These are phyloP conservation scores for Morella rubra DNA, from an alignment of 306 rosid genomes.

Conservation along the genomic window DNA sequence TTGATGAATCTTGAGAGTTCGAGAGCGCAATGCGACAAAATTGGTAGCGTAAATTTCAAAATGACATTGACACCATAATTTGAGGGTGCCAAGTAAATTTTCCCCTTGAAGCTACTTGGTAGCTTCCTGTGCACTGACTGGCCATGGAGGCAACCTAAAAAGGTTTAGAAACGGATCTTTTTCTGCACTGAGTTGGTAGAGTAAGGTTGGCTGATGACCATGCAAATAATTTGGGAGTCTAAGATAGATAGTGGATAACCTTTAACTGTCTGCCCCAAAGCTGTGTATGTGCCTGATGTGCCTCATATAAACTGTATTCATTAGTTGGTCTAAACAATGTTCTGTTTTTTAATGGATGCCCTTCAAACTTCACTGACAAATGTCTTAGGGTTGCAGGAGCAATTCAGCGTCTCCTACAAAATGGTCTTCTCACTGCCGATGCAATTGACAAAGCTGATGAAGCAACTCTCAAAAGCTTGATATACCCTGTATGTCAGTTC, in stretches of 20 bases:
- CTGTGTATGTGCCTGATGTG: neutral
- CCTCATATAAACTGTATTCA: constrained; percentile 17
- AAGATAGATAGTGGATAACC: neutral
- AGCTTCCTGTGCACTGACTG: neutral
- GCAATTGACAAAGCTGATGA: constrained; percentile 76
- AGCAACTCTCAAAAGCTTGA: constrained; percentile 65
- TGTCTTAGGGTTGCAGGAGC: constrained; percentile 67
- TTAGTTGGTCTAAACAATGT: constrained; percentile 8
- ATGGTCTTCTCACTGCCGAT: constrained; percentile 69
- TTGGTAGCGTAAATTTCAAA: no score
- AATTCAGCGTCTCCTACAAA: constrained; percentile 66
- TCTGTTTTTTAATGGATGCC: constrained; percentile 24
- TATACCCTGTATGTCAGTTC: constrained; percentile 71
- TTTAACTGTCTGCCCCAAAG: neutral
- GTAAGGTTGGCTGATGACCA: neutral
- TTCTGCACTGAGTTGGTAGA: neutral
- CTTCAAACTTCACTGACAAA: constrained; percentile 28
- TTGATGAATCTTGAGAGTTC: no score
- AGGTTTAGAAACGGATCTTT: neutral
- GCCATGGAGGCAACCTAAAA: neutral
- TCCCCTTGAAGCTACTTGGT: neutral
- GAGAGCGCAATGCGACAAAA: no score
- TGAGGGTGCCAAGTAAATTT: no score
- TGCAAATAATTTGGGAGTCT: neutral
- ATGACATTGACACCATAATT: no score